Conservation (phyloP, 352 stramenopile genomes). For the Pythium aquatile region DNA sequence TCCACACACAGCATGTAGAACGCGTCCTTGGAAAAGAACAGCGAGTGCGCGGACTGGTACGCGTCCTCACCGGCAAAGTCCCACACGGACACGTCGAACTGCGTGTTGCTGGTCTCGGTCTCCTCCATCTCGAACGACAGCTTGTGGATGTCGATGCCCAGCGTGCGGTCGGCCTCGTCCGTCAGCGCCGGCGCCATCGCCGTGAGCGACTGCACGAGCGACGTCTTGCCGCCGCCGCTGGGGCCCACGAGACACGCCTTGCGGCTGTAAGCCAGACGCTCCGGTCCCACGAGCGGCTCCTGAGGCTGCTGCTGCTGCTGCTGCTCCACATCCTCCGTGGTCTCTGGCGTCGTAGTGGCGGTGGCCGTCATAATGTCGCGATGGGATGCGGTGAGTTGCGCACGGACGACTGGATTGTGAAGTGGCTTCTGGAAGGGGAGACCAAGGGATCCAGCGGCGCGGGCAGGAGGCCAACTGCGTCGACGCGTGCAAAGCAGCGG, state of each 20-base stretch:
- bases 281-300: not conserved
- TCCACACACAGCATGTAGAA: constrained; percentile 26
- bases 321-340: not conserved
- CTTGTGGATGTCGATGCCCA: constrained; percentile 34
- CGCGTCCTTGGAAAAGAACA: constrained; percentile 25
- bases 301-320: constrained; percentile 1
- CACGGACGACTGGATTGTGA: not conserved
- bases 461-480: not conserved
- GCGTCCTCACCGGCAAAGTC: constrained; percentile 26
- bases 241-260: constrained; percentile 39
- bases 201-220: constrained; percentile 32
- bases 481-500: not conserved
- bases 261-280: constrained; percentile 26
- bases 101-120: constrained; percentile 15
- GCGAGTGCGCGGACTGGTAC: constrained; percentile 23
- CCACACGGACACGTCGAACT: constrained; percentile 22
- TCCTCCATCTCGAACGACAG: constrained; percentile 24
- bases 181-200: constrained; percentile 14
- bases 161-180: constrained; percentile 24
- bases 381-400: too few species aligned
- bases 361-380: not conserved
- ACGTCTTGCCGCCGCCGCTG: constrained; percentile 35
- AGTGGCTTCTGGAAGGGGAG: not conserved
- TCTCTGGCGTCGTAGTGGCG: not conserved
- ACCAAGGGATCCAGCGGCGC: not conserved